phyloP scores from a whole-genome alignment of 1,139 yeast genomes.

The Candida gigantensis region DNA sequence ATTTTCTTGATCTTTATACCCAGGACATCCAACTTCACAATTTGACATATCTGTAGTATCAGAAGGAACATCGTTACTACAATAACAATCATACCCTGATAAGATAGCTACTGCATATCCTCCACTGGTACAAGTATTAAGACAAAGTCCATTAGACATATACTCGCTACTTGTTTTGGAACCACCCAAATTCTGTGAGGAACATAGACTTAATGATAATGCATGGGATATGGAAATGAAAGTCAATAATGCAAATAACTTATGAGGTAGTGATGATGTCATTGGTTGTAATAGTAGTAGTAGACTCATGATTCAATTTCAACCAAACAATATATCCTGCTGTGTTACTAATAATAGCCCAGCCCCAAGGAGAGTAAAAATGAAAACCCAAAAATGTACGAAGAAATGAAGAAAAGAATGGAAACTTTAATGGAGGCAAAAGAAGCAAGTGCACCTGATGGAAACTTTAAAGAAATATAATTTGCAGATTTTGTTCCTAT shows the following conservation, averaged over 20 bases:
- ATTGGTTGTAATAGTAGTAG: background rate
- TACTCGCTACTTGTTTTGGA: conserved; percentile 22
- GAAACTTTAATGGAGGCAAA: too few species aligned
- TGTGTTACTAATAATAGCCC: background rate
- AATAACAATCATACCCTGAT: conserved; percentile 57
- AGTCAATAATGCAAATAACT: background rate
- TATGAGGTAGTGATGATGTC: background rate
- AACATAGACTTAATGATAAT: conserved; percentile 39
- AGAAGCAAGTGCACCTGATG: too few species aligned
- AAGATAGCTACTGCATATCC: conserved; percentile 61
- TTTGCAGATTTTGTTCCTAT: too few species aligned
- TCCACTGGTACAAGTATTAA: conserved; percentile 38
- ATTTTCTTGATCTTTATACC: conserved; percentile 30
- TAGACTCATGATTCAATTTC: background rate
- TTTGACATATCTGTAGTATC: conserved; percentile 28
- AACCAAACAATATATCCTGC: too few species aligned
- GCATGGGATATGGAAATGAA: conserved; percentile 4
- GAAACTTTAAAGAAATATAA: too few species aligned
- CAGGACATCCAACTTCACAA: conserved; percentile 57
- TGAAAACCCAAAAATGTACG: too few species aligned
- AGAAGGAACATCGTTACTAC: conserved; percentile 55
- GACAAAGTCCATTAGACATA: conserved; percentile 60
- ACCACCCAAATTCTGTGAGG: conserved; percentile 39
- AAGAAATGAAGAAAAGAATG: too few species aligned
- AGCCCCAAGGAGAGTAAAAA: too few species aligned